A percentile compares a stretch with the other conserved stretches of the same genome.
Conservation (phyloP, 345 rosid species). For the Ricinus communis region DNA sequence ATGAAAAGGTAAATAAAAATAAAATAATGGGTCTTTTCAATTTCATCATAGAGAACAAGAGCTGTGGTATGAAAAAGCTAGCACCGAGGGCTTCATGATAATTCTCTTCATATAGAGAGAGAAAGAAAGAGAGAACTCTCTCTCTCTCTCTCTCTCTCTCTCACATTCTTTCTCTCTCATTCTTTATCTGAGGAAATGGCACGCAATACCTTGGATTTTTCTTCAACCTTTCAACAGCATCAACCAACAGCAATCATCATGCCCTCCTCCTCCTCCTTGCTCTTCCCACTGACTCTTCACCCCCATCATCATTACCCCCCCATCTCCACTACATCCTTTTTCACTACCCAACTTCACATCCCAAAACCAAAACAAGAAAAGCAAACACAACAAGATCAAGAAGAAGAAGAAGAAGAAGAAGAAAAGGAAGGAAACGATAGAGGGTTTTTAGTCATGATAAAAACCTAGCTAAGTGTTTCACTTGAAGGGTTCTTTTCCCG, state of each 20-base stretch:
- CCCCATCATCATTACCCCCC: conserved; percentile 47
- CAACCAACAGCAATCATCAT: conserved; percentile 49
- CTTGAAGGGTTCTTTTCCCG: conserved; percentile 25
- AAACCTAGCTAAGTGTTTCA: neutral
- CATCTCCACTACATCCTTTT: conserved; percentile 18
- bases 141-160: neutral
- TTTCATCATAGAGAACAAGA: conserved; percentile 14
- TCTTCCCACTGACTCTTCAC: conserved; percentile 39
- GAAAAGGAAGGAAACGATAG: neutral
- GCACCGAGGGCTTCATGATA: conserved; percentile 35
- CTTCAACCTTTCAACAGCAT: conserved; percentile 28
- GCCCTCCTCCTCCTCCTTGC: conserved; percentile 38
- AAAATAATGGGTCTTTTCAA: neutral
- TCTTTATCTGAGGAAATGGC: conserved; percentile 16
- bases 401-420: conserved; percentile 18
- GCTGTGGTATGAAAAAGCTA: conserved; percentile 34
- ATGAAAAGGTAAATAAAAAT: neutral
- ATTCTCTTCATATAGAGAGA: conserved; percentile 21
- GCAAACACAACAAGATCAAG: neutral
- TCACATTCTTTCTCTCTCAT: conserved; percentile 13
- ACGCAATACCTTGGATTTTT: conserved; percentile 36
- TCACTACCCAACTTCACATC: conserved; percentile 19
- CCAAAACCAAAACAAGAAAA: conserved; percentile 25
- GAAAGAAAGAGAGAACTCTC: conserved; percentile 8
- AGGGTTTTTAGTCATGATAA: neutral